phyloP scores from a whole-genome alignment of 73 alveolate species.

The Tetrahymena thermophila region DNA sequence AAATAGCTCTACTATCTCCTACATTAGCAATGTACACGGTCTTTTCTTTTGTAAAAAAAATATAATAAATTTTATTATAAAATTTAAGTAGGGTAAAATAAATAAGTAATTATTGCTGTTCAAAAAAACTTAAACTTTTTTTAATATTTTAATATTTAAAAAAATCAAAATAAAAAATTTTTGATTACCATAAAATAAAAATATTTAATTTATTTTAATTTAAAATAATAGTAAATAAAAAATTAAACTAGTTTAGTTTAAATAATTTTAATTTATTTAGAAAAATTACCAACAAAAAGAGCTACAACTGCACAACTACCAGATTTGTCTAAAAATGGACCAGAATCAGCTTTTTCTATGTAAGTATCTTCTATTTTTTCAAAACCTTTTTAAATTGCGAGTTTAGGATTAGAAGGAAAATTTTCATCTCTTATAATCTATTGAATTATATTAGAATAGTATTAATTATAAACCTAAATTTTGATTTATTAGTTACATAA shows the following conservation, averaged over 20 bases:
- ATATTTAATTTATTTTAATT: too few relatives aligned
- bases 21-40: conserved; percentile 61
- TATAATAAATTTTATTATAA: too few relatives aligned
- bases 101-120: too few relatives aligned
- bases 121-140: too few relatives aligned
- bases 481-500: conserved; percentile 29
- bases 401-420: conserved; percentile 52
- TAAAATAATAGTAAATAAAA: too few relatives aligned
- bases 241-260: too few relatives aligned
- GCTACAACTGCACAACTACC: conserved; percentile 61
- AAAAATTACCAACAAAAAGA: conserved; percentile 50
- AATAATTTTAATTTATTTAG: background rate
- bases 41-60: conserved; percentile 51
- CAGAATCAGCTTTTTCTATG: conserved; percentile 45
- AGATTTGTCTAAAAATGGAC: conserved; percentile 33
- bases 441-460: background rate
- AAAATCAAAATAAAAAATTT: too few relatives aligned
- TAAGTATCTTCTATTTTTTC: conserved; percentile 50
- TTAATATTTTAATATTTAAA: too few relatives aligned
- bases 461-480: conserved; percentile 29
- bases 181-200: too few relatives aligned
- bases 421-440: conserved; percentile 25
- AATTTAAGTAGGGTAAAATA: too few relatives aligned
- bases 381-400: conserved; percentile 48
- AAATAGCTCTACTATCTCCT: conserved; percentile 70